These are phyloP conservation scores for Scutellaria minor DNA, from an alignment of 257 asterid species.

Conservation along the genomic window DNA sequence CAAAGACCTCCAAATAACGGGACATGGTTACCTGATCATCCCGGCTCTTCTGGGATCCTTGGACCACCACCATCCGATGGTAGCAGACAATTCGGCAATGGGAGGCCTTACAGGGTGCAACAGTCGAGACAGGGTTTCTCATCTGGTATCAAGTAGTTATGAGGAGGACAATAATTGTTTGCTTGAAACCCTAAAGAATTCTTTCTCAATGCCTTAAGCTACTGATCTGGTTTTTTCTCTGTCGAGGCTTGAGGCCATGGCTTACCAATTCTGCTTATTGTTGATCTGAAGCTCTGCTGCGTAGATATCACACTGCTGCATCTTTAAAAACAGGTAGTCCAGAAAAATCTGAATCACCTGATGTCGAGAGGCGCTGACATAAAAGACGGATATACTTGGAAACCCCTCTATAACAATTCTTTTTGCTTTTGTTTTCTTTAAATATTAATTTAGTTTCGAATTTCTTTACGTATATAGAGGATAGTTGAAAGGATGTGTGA, in stretches of 20 bases:
- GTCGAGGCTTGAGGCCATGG: slow-evolving; percentile 30
- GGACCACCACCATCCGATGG: slow-evolving; percentile 89
- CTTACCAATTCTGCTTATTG: slow-evolving; percentile 45
- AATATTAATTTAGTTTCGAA: slow-evolving; percentile 41
- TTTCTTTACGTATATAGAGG: slow-evolving; percentile 66
- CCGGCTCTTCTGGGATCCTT: slow-evolving; percentile 78
- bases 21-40: slow-evolving; percentile 65
- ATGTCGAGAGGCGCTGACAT: slow-evolving; percentile 43
- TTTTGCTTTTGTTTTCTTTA: slow-evolving; percentile 37
- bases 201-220: slow-evolving; percentile 33
- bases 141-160: slow-evolving; percentile 61
- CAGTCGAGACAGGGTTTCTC: slow-evolving; percentile 72
- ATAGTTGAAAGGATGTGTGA: slow-evolving; percentile 53
- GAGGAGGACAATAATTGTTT: slow-evolving; percentile 39
- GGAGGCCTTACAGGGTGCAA: slow-evolving; percentile 73
- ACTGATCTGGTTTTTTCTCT: slow-evolving; percentile 35
- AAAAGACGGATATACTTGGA: slow-evolving; percentile 39
- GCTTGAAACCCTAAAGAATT: slow-evolving; percentile 31
- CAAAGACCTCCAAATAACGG: slow-evolving; percentile 66
- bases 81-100: slow-evolving; percentile 64
- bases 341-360: slow-evolving; percentile 40
- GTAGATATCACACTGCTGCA: slow-evolving; percentile 27
- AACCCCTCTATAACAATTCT: slow-evolving; percentile 41
- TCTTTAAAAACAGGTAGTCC: slow-evolving; percentile 35
- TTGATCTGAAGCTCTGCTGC: slow-evolving; percentile 43